Conservation (phyloP, 352 stramenopile genomes). For the Globisporangium takayamanum region DNA sequence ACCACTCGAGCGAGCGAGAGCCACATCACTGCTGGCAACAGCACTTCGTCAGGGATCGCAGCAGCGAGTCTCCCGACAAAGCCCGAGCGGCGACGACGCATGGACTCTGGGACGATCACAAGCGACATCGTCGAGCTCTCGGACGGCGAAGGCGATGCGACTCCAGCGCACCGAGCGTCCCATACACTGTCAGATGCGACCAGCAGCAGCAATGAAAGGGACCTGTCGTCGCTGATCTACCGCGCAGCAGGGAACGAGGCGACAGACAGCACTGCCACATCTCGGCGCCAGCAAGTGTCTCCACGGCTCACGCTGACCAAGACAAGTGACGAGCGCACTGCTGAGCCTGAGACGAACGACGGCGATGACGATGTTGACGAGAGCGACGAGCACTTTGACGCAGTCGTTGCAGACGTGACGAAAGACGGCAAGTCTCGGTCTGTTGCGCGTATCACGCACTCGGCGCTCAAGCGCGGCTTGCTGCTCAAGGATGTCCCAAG, state of each 20-base stretch:
- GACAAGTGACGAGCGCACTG: background rate
- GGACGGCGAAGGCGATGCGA: conserved; percentile 10
- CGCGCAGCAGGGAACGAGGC: conserved; percentile 1
- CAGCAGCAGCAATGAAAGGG: conserved; percentile 10
- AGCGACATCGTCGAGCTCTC: conserved; percentile 20
- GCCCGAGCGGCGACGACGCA: background rate
- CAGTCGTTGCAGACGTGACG: conserved; percentile 34
- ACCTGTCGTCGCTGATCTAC: conserved; percentile 32
- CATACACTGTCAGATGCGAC: background rate
- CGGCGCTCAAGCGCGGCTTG: conserved; percentile 37
- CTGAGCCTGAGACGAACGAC: background rate
- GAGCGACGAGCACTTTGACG: conserved; percentile 33
- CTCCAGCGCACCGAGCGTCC: background rate
- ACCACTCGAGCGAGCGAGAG: too few species aligned
- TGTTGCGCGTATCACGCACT: conserved; percentile 46
- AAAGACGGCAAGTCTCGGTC: conserved; percentile 49
- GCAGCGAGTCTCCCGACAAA: background rate
- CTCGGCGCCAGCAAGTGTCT: background rate
- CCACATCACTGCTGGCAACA: background rate
- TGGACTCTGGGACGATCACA: conserved; percentile 11
- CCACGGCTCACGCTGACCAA: background rate
- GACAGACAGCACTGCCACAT: background rate
- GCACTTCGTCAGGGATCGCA: background rate
- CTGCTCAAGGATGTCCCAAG: conserved; percentile 42
- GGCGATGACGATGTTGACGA: conserved; percentile 33